phyloP scores from a whole-genome alignment of 2,329 filamentous ascomycete genomes.

The Lecanicillium sp. region DNA sequence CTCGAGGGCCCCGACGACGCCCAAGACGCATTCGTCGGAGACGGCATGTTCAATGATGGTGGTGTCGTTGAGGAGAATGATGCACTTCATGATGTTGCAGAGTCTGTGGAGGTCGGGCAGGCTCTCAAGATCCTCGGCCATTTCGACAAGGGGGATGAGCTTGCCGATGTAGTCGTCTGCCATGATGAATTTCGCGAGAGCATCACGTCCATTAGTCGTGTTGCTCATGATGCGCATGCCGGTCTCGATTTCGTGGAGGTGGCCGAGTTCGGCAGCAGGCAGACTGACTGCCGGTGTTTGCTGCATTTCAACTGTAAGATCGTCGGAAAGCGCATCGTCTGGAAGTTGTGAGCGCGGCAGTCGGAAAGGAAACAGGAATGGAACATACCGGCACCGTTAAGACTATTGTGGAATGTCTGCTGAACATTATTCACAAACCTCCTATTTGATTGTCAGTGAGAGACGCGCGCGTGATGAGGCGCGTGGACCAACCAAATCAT shows the following conservation, averaged over 20 bases:
- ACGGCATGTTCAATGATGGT: conserved; percentile 92
- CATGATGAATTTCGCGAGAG: conserved; percentile 80
- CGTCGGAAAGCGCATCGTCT: conserved; percentile 88
- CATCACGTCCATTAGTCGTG: conserved; percentile 72
- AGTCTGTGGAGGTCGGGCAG: conserved; percentile 79
- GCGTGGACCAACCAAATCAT: conserved; percentile 67
- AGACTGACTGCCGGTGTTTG: conserved; percentile 62
- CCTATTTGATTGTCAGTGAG: conserved; percentile 44
- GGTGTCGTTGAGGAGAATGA: conserved; percentile 92
- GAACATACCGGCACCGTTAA: conserved; percentile 55
- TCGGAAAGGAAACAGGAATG: neutral
- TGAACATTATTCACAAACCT: conserved; percentile 87
- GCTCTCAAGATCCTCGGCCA: conserved; percentile 88
- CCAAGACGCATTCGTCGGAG: conserved; percentile 79
- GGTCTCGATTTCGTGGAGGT: conserved; percentile 77
- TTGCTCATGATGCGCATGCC: conserved; percentile 74
- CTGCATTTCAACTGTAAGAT: conserved; percentile 67
- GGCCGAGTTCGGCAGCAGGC: conserved; percentile 73
- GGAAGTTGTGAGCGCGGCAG: conserved; percentile 20
- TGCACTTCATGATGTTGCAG: conserved; percentile 96
- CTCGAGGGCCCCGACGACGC: conserved; percentile 91
- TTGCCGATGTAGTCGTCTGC: conserved; percentile 81
- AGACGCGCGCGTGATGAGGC: neutral
- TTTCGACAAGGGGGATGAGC: conserved; percentile 76
- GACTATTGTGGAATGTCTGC: conserved; percentile 57